Evolutionary conservation across 2,329 filamentous ascomycete genomes (phyloP).

Genomic region (Mycosphaerelloides madeirae): DNA sequence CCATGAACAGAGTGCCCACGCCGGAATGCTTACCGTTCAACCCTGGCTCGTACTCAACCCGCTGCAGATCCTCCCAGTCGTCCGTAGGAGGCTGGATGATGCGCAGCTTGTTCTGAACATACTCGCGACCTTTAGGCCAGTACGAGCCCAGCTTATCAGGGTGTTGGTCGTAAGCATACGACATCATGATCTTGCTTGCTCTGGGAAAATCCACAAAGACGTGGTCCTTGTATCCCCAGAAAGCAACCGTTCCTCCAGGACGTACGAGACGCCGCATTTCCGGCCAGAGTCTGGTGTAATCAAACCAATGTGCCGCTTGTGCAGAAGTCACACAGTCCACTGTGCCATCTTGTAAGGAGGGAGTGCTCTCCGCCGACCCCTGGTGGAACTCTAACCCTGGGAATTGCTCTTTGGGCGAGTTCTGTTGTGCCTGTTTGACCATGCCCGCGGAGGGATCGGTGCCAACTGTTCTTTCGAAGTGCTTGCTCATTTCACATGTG

Average conservation of each 20-base stretch:
- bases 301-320: slow-evolving; percentile 65
- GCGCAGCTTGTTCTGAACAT: slow-evolving; percentile 50
- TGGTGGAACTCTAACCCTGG: slow-evolving; percentile 48
- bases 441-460: slow-evolving; percentile 57
- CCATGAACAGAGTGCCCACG: slow-evolving; percentile 48
- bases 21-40: slow-evolving; percentile 37
- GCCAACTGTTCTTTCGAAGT: slow-evolving; percentile 50
- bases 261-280: slow-evolving; percentile 53
- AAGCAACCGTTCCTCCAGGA: slow-evolving; percentile 55
- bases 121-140: slow-evolving; percentile 58
- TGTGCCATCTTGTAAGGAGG: slow-evolving; percentile 44
- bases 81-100: slow-evolving; percentile 48
- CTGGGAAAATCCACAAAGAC: slow-evolving; percentile 51
- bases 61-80: slow-evolving; percentile 51
- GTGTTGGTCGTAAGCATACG: slow-evolving; percentile 50
- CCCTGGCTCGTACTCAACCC: slow-evolving; percentile 56
- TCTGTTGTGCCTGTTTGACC: slow-evolving; percentile 36
- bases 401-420: slow-evolving; percentile 19
- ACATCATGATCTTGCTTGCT: slow-evolving; percentile 52
- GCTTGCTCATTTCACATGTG: slow-evolving; percentile 49
- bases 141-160: slow-evolving; percentile 52
- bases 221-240: slow-evolving; percentile 64
- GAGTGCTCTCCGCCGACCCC: slow-evolving; percentile 49
- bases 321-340: slow-evolving; percentile 51
- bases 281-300: slow-evolving; percentile 52